These are phyloP conservation scores for Chytridium lagenaria DNA, from an alignment of 371 early-diverging fungal genomes.

Conservation along the genomic window DNA sequence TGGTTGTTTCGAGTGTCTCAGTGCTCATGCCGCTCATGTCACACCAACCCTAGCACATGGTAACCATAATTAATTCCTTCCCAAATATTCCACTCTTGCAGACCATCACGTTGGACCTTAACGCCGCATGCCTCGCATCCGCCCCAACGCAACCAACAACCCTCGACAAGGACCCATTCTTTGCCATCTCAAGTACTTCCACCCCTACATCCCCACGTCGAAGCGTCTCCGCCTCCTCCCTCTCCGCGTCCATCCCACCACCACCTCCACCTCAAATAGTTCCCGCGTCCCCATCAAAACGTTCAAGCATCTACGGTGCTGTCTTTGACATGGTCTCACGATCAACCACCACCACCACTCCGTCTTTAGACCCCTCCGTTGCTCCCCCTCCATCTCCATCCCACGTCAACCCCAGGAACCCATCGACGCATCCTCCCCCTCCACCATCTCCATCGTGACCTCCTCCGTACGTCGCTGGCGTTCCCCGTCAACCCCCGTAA, in stretches of 20 bases:
- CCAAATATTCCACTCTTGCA: too few relatives aligned
- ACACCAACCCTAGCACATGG: too few relatives aligned
- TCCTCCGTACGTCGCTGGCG: slow-evolving; percentile 9
- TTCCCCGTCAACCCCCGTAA: slow-evolving; percentile 3
- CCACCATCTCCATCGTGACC: background rate
- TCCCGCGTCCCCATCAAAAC: background rate
- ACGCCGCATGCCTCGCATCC: background rate
- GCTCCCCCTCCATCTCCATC: background rate
- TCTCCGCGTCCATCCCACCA: background rate
- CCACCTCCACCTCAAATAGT: background rate
- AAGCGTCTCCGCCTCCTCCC: background rate
- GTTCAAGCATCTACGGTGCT: slow-evolving; percentile 12
- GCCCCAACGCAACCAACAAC: background rate
- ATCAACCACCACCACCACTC: background rate
- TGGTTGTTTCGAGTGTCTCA: too few relatives aligned
- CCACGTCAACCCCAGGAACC: background rate
- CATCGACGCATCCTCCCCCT: background rate
- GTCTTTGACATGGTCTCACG: background rate
- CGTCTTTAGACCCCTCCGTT: background rate
- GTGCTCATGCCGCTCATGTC: too few relatives aligned
- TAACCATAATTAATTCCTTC: too few relatives aligned
- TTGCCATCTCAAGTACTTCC: background rate
- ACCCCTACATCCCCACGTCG: background rate
- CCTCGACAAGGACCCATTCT: slow-evolving; percentile 9
- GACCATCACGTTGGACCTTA: slow-evolving; percentile 17